phyloP scores from a whole-genome alignment of 306 rosid genomes.

The cucumber (Cucumis sativus) region Cucumber_9930_V3 NC_026657.2:9499501-9500000 shows the following conservation, averaged over 20 bases:
- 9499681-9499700: constrained; percentile 7
- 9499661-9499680: constrained; percentile 7
- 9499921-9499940: not conserved
- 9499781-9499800: no score
- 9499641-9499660: not conserved
- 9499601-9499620: not conserved
- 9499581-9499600: not conserved
- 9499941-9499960: not conserved
- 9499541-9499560: not conserved
- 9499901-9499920: not conserved
- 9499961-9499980: not conserved
- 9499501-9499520: not conserved
- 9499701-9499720: not conserved
- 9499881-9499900: no score
- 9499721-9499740: no score
- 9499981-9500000: not conserved
- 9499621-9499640: not conserved
- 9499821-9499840: no score
- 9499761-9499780: not conserved
- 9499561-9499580: not conserved
- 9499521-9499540: constrained; percentile 6
- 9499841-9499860: no score
- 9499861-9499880: no score
- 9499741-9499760: no score
- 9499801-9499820: no score